These are phyloP conservation scores for Fraxinus baroniana DNA, from an alignment of 305 asterid species.

Conservation along the genomic window DNA sequence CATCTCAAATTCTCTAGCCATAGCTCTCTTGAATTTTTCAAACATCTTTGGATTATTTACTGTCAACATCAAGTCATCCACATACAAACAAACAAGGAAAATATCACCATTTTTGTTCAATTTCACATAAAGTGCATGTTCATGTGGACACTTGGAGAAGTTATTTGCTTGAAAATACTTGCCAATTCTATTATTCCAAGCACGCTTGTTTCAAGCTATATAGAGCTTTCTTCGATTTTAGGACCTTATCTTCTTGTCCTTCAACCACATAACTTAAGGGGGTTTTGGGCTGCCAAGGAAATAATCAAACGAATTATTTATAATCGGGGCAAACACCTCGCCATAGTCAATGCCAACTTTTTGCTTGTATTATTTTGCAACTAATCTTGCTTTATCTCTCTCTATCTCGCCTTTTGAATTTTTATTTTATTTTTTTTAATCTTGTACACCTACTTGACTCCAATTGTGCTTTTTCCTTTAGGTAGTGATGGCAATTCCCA, in stretches of 20 bases:
- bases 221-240: neutral
- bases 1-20: neutral
- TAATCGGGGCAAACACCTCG: neutral
- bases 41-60: too few species aligned
- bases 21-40: neutral
- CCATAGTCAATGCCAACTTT: neutral
- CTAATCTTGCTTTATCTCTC: neutral
- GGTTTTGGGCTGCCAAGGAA: neutral
- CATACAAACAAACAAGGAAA: neutral
- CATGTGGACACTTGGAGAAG: neutral
- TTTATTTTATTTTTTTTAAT: too few species aligned
- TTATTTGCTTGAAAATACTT: too few species aligned
- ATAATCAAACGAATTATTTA: too few species aligned
- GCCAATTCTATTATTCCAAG: neutral
- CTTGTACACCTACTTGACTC: neutral
- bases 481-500: neutral
- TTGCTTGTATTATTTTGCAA: neutral
- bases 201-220: neutral
- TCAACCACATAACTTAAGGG: neutral
- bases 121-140: neutral
- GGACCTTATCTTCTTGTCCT: neutral
- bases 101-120: neutral
- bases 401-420: neutral
- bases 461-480: neutral
- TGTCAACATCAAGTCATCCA: neutral